phyloP scores from a whole-genome alignment of 202 grass and related monocot species.

The Zoysia matrella region DNA sequence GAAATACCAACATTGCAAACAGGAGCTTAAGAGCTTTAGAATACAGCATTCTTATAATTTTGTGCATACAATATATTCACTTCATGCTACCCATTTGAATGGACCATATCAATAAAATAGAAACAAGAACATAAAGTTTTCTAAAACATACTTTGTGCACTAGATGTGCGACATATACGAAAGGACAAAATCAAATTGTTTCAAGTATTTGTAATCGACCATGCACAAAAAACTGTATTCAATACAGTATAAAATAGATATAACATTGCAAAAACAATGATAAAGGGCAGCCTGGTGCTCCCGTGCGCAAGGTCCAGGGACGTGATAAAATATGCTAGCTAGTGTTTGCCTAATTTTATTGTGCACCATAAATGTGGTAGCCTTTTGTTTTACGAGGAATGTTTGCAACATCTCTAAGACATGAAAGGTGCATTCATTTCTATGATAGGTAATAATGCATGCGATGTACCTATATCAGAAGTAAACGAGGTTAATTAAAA shows the following conservation, averaged over 20 bases:
- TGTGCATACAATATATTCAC: background rate
- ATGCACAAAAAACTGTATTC: background rate
- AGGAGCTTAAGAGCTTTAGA: background rate
- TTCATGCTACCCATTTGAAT: background rate
- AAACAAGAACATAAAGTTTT: background rate
- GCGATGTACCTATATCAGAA: too few relatives aligned
- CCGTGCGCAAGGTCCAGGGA: too few relatives aligned
- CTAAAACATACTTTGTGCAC: background rate
- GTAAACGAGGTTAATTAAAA: too few relatives aligned
- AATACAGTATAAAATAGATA: background rate
- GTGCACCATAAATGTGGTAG: background rate
- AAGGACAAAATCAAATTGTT: too few relatives aligned
- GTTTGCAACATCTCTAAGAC: background rate
- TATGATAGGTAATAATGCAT: too few relatives aligned
- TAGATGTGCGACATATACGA: background rate
- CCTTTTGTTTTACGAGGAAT: background rate
- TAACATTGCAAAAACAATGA: background rate
- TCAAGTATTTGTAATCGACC: background rate
- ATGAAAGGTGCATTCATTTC: too few relatives aligned
- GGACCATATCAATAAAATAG: background rate
- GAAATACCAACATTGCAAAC: background rate
- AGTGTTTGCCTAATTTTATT: constrained; percentile 6
- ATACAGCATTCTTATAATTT: too few relatives aligned
- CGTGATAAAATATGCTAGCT: too few relatives aligned
- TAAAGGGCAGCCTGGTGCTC: background rate